These are phyloP conservation scores for Ogataea salicorniae DNA, from an alignment of 805 yeast genomes.

Conservation along the genomic window DNA sequence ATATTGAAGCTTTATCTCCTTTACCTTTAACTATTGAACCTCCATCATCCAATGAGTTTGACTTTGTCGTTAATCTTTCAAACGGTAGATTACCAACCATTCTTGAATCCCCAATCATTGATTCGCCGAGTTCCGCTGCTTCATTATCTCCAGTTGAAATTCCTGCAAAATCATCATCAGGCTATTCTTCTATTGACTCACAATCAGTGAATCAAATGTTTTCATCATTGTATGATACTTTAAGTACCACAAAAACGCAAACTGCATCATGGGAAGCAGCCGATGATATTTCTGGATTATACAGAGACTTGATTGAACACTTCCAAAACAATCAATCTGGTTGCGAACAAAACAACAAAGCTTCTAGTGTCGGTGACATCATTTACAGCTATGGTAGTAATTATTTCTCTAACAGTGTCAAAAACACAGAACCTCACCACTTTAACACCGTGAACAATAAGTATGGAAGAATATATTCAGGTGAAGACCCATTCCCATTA, in stretches of 20 bases:
- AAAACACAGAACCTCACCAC: no score
- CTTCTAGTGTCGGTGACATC: background rate
- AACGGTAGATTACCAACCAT: background rate
- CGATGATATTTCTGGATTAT: slow-evolving; percentile 5
- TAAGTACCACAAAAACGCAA: slow-evolving; percentile 20
- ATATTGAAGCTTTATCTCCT: background rate
- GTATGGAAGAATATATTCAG: background rate
- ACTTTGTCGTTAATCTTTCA: slow-evolving; percentile 6
- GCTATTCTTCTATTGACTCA: slow-evolving; percentile 6
- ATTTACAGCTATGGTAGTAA: no score
- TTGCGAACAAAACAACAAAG: no score
- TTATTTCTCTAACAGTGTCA: no score
- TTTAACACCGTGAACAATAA: background rate
- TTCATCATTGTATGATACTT: slow-evolving; percentile 18
- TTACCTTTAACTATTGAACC: no score
- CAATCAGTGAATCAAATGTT: slow-evolving; percentile 24
- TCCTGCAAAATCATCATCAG: background rate
- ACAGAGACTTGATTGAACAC: background rate
- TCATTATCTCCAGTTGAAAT: background rate
- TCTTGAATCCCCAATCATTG: background rate
- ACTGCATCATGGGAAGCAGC: slow-evolving; percentile 9
- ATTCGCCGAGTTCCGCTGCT: background rate
- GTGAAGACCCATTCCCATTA: no score
- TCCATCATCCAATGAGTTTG: slow-evolving; percentile 8
- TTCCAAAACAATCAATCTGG: no score